A percentile compares a stretch with the other conserved stretches of the same genome.
Evolutionary conservation across 2,329 filamentous ascomycete species (phyloP).

Genomic region (Zelopaecilomyces penicillatus): DNA sequence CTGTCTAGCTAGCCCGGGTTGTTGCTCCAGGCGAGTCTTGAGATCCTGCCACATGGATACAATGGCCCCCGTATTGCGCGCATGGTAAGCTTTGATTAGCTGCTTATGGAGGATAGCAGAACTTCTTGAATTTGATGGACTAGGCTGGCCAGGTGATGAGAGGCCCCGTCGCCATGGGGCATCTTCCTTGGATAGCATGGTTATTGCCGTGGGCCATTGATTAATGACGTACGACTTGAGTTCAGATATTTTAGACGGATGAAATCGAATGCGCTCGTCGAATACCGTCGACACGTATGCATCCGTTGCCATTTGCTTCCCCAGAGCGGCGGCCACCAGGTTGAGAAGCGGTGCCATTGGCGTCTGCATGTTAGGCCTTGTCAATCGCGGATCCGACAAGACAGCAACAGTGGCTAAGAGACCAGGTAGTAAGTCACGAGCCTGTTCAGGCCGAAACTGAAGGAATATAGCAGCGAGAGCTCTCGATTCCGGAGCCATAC

Average conservation of each 20-base stretch:
- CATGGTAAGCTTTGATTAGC: conserved; percentile 20
- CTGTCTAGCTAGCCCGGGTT: conserved; percentile 16
- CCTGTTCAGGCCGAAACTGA: conserved; percentile 18
- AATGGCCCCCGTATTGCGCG: conserved; percentile 21
- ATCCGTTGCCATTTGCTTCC: conserved; percentile 10
- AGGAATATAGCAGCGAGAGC: conserved; percentile 24
- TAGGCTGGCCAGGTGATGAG: background rate
- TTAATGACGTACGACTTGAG: conserved; percentile 19
- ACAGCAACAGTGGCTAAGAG: conserved; percentile 25
- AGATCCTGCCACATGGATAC: conserved; percentile 27
- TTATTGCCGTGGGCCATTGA: conserved; percentile 19
- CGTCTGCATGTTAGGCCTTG: conserved; percentile 6
- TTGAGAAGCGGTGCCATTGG: conserved; percentile 22
- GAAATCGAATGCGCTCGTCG: conserved; percentile 11
- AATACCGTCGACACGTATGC: conserved; percentile 14
- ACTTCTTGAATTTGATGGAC: conserved; percentile 1
- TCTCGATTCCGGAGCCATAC: conserved; percentile 9
- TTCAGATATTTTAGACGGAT: conserved; percentile 11
- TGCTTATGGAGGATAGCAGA: conserved; percentile 19
- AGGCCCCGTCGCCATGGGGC: conserved; percentile 14
- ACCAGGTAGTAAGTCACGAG: conserved; percentile 19
- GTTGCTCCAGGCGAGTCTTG: conserved; percentile 15
- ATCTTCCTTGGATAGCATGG: conserved; percentile 16
- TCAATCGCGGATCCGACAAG: conserved; percentile 18
- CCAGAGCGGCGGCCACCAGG: conserved; percentile 16